phyloP scores from a whole-genome alignment of 1,284 basidiomycete genomes.

The Moniliella sp. region DNA sequence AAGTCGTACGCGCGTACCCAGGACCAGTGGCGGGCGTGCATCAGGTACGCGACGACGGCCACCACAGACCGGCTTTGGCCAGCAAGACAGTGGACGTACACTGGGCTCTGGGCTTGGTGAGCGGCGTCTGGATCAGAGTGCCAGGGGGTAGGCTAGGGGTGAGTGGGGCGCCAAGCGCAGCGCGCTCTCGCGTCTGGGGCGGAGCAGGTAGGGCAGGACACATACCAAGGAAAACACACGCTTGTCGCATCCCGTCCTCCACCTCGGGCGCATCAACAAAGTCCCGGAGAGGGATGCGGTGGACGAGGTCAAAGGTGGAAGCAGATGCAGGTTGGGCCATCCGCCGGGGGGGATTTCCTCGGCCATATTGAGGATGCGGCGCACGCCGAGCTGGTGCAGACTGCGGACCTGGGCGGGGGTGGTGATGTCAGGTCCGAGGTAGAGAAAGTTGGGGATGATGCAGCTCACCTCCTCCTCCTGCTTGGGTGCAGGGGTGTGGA shows the following conservation, averaged over 20 bases:
- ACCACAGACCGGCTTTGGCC: neutral
- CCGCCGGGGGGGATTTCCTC: neutral
- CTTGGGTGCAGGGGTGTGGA: too few species aligned
- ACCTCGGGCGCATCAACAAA: conserved; percentile 1
- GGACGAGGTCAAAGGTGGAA: neutral
- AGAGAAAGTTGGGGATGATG: conserved; percentile 1
- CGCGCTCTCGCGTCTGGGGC: neutral
- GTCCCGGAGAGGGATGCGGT: conserved; percentile 1
- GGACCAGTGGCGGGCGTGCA: conserved; percentile 1
- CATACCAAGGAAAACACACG: conserved; percentile 1
- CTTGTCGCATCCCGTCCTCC: conserved; percentile 1
- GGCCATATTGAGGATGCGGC: conserved; percentile 1
- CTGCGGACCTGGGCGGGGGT: neutral
- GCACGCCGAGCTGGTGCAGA: neutral
- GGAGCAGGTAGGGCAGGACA: neutral
- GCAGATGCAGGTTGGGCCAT: neutral
- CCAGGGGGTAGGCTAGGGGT: neutral
- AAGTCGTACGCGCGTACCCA: conserved; percentile 1
- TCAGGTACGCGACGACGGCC: conserved; percentile 2
- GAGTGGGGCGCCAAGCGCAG: neutral
- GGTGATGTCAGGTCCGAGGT: conserved; percentile 1
- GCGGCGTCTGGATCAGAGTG: neutral
- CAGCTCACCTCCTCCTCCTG: too few species aligned
- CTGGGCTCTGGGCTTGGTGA: neutral
- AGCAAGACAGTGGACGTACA: conserved; percentile 1